These are phyloP conservation scores for Hydnomerulius pinastri DNA, from an alignment of 768 basidiomycete genomes.

Conservation along the genomic window DNA sequence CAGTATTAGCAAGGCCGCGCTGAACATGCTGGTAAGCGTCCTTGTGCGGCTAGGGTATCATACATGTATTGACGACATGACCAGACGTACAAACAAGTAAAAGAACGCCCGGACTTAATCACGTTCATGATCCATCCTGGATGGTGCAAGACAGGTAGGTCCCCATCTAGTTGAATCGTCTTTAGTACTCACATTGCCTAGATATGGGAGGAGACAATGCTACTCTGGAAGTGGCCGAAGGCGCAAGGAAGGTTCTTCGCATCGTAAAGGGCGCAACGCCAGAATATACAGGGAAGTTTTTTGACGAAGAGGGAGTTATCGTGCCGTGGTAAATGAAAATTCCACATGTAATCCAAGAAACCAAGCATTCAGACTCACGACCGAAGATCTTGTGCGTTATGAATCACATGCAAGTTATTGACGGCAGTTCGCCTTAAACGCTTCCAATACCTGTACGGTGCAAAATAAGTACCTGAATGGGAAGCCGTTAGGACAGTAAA, in stretches of 20 bases:
- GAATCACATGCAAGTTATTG: too few species aligned
- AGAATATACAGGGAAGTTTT: conserved; percentile 32
- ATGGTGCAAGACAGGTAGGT: conserved; percentile 38
- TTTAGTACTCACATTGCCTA: neutral
- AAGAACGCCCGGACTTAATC: conserved; percentile 31
- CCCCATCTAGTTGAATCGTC: neutral
- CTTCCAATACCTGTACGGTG: too few species aligned
- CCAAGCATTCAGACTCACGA: too few species aligned
- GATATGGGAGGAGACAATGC: conserved; percentile 34
- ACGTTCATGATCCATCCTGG: conserved; percentile 34
- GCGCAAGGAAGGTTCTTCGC: conserved; percentile 26
- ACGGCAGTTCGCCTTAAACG: too few species aligned
- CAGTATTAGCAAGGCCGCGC: conserved; percentile 35
- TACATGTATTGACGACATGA: neutral
- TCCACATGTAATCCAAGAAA: too few species aligned
- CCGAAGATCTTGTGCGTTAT: too few species aligned
- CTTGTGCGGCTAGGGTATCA: too few species aligned
- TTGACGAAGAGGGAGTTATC: conserved; percentile 26
- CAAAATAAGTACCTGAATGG: too few species aligned
- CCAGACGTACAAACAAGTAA: conserved; percentile 38
- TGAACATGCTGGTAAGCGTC: conserved; percentile 38
- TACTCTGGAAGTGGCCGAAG: conserved; percentile 25
- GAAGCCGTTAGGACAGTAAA: too few species aligned
- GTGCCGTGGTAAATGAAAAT: conserved; percentile 29
- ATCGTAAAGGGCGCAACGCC: conserved; percentile 22